Percentiles rank a stretch among this genome's conserved stretches.
These are phyloP conservation scores for Wickerhamiella nectarea DNA, from an alignment of 805 yeast genomes.

Conservation along the genomic window DNA sequence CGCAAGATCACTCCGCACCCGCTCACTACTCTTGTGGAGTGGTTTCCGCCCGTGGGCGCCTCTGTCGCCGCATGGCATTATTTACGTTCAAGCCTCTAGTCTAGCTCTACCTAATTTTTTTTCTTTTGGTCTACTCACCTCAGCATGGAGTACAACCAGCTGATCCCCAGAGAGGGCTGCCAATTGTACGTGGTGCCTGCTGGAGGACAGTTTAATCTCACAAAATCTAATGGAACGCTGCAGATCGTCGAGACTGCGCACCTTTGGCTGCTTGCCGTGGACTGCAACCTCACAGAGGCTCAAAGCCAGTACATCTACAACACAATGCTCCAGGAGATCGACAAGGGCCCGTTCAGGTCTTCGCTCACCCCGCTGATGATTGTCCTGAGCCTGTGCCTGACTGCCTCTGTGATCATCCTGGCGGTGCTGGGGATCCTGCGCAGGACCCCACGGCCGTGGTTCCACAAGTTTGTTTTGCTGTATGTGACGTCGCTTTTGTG, in stretches of 20 bases:
- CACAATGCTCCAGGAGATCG: neutral
- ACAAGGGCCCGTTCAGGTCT: neutral
- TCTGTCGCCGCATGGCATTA: slow-evolving; percentile 5
- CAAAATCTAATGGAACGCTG: neutral
- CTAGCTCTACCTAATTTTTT: neutral
- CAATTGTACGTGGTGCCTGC: slow-evolving; percentile 3
- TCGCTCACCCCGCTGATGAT: slow-evolving; percentile 6
- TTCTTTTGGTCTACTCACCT: neutral
- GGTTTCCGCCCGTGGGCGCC: slow-evolving; percentile 27
- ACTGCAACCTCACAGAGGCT: neutral
- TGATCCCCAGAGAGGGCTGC: neutral
- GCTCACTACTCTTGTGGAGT: slow-evolving; percentile 20
- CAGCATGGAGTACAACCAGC: neutral
- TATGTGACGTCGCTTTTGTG: neutral
- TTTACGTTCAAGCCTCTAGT: neutral
- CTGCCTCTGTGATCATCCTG: neutral
- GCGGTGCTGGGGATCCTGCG: neutral
- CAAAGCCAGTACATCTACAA: neutral
- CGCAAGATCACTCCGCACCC: slow-evolving; percentile 28
- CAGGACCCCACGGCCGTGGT: slow-evolving; percentile 2
- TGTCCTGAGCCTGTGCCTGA: neutral
- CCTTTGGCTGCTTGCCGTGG: neutral
- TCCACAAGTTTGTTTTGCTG: neutral
- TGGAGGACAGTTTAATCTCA: neutral
- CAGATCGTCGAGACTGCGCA: neutral